Evolutionary conservation across 495 filamentous ascomycete species (phyloP).

Genomic region (Aspergillus taichungensis): DNA sequence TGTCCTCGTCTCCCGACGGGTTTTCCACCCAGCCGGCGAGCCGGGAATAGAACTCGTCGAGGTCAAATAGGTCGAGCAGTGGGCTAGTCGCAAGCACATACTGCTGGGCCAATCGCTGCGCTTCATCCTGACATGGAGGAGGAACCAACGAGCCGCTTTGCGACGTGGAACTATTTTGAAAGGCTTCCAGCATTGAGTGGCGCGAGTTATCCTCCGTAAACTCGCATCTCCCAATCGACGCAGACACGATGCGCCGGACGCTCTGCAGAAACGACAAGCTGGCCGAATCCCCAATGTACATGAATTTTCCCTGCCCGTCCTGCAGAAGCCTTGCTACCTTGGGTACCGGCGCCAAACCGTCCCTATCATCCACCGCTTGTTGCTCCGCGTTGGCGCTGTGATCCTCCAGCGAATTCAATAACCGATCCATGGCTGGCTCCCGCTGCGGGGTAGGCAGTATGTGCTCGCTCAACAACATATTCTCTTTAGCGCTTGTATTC

Average conservation of each 20-base stretch:
- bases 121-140: slow-evolving; percentile 27
- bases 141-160: slow-evolving; percentile 20
- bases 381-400: slow-evolving; percentile 26
- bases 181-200: slow-evolving; percentile 59
- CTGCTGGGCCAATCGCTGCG: slow-evolving; percentile 28
- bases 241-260: slow-evolving; percentile 63
- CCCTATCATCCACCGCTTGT: slow-evolving; percentile 27
- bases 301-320: slow-evolving; percentile 45
- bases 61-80: slow-evolving; percentile 31
- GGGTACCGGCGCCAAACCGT: slow-evolving; percentile 32
- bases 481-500: slow-evolving; percentile 21
- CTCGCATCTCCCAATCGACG: slow-evolving; percentile 51
- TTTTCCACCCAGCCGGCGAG: slow-evolving; percentile 35
- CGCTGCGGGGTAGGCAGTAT: slow-evolving; percentile 25
- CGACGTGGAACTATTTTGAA: slow-evolving; percentile 31
- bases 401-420: slow-evolving; percentile 33
- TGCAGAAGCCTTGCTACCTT: slow-evolving; percentile 45
- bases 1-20: slow-evolving; percentile 33
- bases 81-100: slow-evolving; percentile 35
- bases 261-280: slow-evolving; percentile 64
- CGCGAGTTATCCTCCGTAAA: slow-evolving; percentile 63
- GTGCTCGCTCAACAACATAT: slow-evolving; percentile 35
- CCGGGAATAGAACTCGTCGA: slow-evolving; percentile 26
- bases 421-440: slow-evolving; percentile 32
- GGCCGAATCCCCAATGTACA: slow-evolving; percentile 67